Evolutionary conservation across 306 rosid genomes (phyloP).

Genomic region (Mimosa pudica): DNA sequence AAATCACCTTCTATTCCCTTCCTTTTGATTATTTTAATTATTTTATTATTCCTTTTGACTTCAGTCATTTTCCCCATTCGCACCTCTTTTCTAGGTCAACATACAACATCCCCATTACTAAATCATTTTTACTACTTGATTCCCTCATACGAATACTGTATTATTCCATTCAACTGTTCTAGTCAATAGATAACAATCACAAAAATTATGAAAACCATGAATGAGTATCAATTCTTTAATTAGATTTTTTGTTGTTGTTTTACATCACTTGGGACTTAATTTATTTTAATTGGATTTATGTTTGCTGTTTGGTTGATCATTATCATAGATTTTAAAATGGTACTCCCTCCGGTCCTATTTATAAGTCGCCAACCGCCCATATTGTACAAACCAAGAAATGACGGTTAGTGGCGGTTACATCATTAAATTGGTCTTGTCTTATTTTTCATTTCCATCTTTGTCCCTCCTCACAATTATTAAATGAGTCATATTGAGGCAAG

Average conservation of each 20-base stretch:
- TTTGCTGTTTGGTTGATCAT: background rate
- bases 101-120: background rate
- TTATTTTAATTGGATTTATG: background rate
- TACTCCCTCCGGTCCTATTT: too few species aligned
- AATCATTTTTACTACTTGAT: background rate
- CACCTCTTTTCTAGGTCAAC: slow-evolving; percentile 43
- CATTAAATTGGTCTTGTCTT: too few species aligned
- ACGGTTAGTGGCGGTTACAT: too few species aligned
- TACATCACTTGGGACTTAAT: background rate
- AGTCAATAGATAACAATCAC: background rate
- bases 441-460: too few species aligned
- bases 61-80: slow-evolving; percentile 39
- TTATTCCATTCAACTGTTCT: background rate
- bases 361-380: too few species aligned
- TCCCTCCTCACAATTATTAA: too few species aligned
- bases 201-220: background rate
- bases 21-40: background rate
- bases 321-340: background rate
- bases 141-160: background rate
- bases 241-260: background rate
- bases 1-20: background rate
- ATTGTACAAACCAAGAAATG: too few species aligned
- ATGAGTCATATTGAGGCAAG: too few species aligned
- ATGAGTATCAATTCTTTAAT: background rate
- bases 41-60: slow-evolving; percentile 1